Base-by-base conservation (phyloP, 83 land plant genomes). In the Picea abies region DNA sequence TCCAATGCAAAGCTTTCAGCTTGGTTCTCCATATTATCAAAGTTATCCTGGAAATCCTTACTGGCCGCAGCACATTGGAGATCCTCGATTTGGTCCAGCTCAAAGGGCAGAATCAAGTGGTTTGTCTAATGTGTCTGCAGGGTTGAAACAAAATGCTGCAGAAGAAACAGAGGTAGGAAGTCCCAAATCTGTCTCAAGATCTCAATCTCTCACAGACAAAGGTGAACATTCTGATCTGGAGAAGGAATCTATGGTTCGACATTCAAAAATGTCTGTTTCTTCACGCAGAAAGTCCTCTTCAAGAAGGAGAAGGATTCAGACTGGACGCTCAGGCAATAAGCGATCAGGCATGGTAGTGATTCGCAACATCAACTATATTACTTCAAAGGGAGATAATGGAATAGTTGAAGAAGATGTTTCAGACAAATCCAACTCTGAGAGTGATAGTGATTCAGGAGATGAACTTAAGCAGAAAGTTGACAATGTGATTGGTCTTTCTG, bases 291-390 rank as follows among this genome's bases (percentile, higher is more conserved):
- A 56, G 52, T 75, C 78, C 78, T 75, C 78, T 49, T 23, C 22
- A 2, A 14, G 60, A 58, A 58, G 60, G 60, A 29, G 71, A 68
- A 68, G 32, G 32, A 29, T 68, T 23, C 32, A 23, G 71, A 68
- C 25, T 29, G 32, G 71, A 29, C 41, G 66, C 15, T 60, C 68
- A 26, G 39, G 80, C 20, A 79, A 79, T 60, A 79, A 79, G 67
- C 66, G 32, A 39, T 79, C 80, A 26, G 47, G 80, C 63, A 62
- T 79, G 66, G 39, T 79, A 29, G 80, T 79, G 25, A 79, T 79
- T 79, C 80, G 80, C 22, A 79, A 79, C 49, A 79, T 79, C 80
- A 79, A 79, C 68, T 79, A 79, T 61, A 37, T 61, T 32, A 60
- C 80, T 32, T 60, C 41, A 32, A 79, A 62, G 80, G 29, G 58